Percentiles rank a stretch among this genome's conserved stretches.
Conservation (phyloP, 441 rosid species). For the Hypseocharis bilobata region DNA sequence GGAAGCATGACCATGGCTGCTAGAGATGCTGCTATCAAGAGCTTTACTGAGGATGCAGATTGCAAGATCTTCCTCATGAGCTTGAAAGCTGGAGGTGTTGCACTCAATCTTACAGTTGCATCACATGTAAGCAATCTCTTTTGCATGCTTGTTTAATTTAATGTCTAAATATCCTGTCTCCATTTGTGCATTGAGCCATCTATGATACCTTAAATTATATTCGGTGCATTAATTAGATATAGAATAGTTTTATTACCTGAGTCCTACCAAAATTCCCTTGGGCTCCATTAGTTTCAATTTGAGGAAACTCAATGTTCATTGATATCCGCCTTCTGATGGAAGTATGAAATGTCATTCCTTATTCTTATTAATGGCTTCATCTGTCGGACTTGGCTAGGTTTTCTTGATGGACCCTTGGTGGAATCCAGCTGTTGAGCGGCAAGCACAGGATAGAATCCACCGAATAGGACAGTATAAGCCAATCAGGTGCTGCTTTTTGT, state of each 20-base stretch:
- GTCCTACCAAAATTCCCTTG: too few relatives aligned
- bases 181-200: neutral
- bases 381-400: constrained; percentile 37
- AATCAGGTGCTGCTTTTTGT: constrained; percentile 47
- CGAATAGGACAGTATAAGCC: constrained; percentile 93
- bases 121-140: constrained; percentile 58
- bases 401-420: constrained; percentile 99
- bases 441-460: constrained; percentile 95
- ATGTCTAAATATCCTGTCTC: neutral
- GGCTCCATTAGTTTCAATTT: neutral
- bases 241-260: neutral
- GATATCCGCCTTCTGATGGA: neutral
- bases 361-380: neutral
- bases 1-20: constrained; percentile 79
- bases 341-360: neutral
- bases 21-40: constrained; percentile 77
- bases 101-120: constrained; percentile 87
- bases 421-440: constrained; percentile 96
- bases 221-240: neutral
- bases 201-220: neutral
- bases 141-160: neutral
- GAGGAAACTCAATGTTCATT: neutral
- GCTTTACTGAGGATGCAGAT: constrained; percentile 71
- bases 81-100: constrained; percentile 93
- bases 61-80: constrained; percentile 87